These are phyloP conservation scores for Gymnopilus dilepis DNA, from an alignment of 768 basidiomycete genomes.

Conservation along the genomic window DNA sequence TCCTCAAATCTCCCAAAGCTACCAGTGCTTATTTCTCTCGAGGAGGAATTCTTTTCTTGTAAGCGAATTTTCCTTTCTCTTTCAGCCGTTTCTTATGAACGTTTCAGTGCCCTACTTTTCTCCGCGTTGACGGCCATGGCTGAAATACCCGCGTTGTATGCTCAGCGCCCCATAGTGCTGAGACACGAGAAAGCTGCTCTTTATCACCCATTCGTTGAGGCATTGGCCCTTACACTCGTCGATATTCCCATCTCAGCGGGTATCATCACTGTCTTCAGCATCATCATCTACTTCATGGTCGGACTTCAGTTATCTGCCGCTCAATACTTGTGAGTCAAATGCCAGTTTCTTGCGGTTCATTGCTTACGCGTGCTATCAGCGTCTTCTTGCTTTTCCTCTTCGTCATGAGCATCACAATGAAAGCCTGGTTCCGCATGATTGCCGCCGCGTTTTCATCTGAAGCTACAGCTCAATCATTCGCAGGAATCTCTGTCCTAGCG, in stretches of 20 bases:
- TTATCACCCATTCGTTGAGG: conserved; percentile 47
- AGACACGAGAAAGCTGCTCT: conserved; percentile 64
- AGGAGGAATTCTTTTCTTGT: conserved; percentile 82
- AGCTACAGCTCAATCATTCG: conserved; percentile 67
- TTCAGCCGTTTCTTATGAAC: neutral
- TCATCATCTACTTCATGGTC: conserved; percentile 67
- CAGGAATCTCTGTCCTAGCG: conserved; percentile 44
- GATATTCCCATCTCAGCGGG: conserved; percentile 61
- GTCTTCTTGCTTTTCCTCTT: conserved; percentile 64
- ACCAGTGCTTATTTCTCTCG: conserved; percentile 76
- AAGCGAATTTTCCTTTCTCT: conserved; percentile 25
- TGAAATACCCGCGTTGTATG: conserved; percentile 65
- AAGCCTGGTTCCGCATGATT: conserved; percentile 75
- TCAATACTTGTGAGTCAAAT: conserved; percentile 64
- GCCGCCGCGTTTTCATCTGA: conserved; percentile 65
- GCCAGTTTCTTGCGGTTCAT: neutral
- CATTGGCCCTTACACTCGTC: conserved; percentile 62
- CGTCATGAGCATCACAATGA: conserved; percentile 66
- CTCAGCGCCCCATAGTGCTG: conserved; percentile 63
- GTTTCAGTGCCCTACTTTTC: conserved; percentile 58
- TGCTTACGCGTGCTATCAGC: conserved; percentile 48
- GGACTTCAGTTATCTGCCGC: conserved; percentile 55
- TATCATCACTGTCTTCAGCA: conserved; percentile 46
- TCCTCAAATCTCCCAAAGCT: conserved; percentile 56
- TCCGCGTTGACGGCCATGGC: conserved; percentile 64